A percentile compares a stretch with the other conserved stretches of the same genome.
Conservation (phyloP, 2,329 filamentous ascomycete genomes). For the Fusarium praegraminearum region DNA sequence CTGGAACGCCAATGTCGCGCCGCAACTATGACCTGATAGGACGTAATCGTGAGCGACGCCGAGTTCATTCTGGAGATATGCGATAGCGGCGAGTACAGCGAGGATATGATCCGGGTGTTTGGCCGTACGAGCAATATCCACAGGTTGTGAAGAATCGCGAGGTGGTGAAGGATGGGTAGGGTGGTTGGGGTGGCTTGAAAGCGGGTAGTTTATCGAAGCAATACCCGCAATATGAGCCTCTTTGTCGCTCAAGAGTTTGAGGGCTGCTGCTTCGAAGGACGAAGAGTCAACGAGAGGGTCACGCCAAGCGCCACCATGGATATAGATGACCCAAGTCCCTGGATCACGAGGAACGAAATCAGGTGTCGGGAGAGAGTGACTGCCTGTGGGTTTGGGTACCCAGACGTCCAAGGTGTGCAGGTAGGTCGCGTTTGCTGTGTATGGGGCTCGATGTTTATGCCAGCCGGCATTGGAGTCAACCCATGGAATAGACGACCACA, state of each 20-base stretch:
- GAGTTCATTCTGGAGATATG: conserved; percentile 1
- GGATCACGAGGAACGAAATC: accelerated
- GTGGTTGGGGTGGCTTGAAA: conserved; percentile 8
- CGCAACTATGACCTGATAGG: background rate
- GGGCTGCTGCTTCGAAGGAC: background rate
- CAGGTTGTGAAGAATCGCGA: accelerated
- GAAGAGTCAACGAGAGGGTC: conserved; percentile 12
- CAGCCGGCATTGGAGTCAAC: background rate
- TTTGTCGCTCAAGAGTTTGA: background rate
- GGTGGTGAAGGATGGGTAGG: background rate
- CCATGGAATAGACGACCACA: conserved; percentile 4
- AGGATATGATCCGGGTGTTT: conserved; percentile 11
- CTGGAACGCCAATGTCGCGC: background rate
- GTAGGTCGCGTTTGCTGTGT: background rate
- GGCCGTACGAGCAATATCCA: background rate
- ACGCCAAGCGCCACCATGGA: conserved; percentile 20
- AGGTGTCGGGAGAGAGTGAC: accelerated
- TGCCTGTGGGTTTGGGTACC: accelerated
- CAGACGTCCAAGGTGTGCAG: background rate
- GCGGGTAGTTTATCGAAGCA: background rate
- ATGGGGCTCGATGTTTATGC: background rate
- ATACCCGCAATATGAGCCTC: background rate
- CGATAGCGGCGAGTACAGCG: background rate
- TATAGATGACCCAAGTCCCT: conserved; percentile 3
- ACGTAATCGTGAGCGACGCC: background rate